Evolutionary conservation across 495 filamentous ascomycete genomes (phyloP).

Genomic region (Sordaria brevicollis): DNA sequence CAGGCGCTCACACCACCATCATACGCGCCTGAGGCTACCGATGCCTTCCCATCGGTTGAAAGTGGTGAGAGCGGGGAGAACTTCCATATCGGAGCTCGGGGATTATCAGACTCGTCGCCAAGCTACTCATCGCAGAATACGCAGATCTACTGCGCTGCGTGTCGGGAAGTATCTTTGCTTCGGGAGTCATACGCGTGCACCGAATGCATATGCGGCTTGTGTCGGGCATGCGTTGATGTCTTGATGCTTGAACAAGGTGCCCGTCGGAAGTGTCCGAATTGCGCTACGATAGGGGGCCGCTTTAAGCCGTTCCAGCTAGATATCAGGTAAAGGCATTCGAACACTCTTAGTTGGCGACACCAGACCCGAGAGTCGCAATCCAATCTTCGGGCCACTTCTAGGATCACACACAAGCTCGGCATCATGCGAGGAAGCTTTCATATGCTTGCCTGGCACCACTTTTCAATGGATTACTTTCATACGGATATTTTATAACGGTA

Average conservation of each 20-base stretch:
- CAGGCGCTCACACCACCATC: slow-evolving; percentile 76
- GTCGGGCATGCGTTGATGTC: slow-evolving; percentile 72
- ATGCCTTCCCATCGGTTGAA: slow-evolving; percentile 81
- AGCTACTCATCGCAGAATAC: slow-evolving; percentile 49
- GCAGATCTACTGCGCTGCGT: slow-evolving; percentile 82
- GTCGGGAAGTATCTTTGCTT: slow-evolving; percentile 60
- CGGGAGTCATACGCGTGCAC: slow-evolving; percentile 84
- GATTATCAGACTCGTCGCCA: slow-evolving; percentile 45
- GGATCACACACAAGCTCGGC: neutral
- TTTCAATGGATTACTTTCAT: neutral
- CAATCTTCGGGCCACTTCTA: neutral
- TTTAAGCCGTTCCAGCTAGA: slow-evolving; percentile 62
- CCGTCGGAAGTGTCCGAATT: slow-evolving; percentile 53
- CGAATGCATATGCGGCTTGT: slow-evolving; percentile 87
- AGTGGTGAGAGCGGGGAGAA: slow-evolving; percentile 49
- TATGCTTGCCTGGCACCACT: neutral
- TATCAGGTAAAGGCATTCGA: slow-evolving; percentile 36
- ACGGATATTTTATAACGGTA: neutral
- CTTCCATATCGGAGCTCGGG: slow-evolving; percentile 51
- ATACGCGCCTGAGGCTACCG: slow-evolving; percentile 51
- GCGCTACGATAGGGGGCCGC: slow-evolving; percentile 53
- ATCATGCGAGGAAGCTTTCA: neutral
- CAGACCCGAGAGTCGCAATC: neutral
- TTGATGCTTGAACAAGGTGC: slow-evolving; percentile 55
- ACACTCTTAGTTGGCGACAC: neutral